phyloP scores from a whole-genome alignment of 2,329 filamentous ascomycete species.

The Claviceps sp. region DNA sequence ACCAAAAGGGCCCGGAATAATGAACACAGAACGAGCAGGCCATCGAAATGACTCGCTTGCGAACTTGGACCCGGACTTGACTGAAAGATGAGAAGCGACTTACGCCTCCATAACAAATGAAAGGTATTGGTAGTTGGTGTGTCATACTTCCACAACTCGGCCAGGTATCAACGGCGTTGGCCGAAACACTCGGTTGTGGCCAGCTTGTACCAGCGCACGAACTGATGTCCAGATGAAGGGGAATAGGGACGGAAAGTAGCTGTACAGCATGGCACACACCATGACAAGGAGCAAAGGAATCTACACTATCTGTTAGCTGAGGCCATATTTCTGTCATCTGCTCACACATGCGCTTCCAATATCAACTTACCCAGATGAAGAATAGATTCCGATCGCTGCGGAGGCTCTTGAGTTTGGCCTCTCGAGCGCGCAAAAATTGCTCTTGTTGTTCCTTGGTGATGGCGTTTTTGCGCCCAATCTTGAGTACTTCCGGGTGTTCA shows the following conservation, averaged over 20 bases:
- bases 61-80: no score
- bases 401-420: slow-evolving; percentile 48
- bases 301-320: slow-evolving; percentile 13
- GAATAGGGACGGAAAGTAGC: slow-evolving; percentile 35
- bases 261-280: slow-evolving; percentile 36
- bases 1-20: no score
- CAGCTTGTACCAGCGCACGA: slow-evolving; percentile 18
- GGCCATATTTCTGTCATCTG: background rate
- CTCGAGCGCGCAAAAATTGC: slow-evolving; percentile 45
- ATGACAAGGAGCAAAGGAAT: slow-evolving; percentile 37
- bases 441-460: slow-evolving; percentile 54
- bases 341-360: background rate
- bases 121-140: slow-evolving; percentile 3
- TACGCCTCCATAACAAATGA: background rate
- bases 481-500: slow-evolving; percentile 32
- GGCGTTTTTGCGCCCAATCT: slow-evolving; percentile 48
- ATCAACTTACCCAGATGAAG: slow-evolving; percentile 49
- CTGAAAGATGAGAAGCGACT: background rate
- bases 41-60: no score
- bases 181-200: slow-evolving; percentile 11
- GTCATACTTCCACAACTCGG: slow-evolving; percentile 15
- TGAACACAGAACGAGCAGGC: no score
- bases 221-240: slow-evolving; percentile 20
- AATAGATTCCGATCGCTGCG: slow-evolving; percentile 53
- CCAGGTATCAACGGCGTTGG: slow-evolving; percentile 13